These are phyloP conservation scores for Eruca vesicaria DNA, from an alignment of 441 rosid species.

Conservation along the genomic window DNA sequence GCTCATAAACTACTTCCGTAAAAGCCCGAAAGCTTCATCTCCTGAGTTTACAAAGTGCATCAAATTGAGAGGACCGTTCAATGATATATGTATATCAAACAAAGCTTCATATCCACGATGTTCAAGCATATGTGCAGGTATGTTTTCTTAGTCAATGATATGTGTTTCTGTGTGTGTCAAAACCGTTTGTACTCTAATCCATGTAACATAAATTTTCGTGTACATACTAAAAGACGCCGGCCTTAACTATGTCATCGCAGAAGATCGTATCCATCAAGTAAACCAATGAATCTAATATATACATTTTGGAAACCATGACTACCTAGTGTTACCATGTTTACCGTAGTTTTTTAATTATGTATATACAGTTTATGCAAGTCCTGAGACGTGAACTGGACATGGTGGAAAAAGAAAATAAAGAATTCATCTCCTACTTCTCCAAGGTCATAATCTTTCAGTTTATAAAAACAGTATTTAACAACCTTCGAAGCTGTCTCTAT, in stretches of 20 bases:
- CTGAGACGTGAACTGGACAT: constrained; percentile 60
- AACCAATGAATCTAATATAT: not conserved
- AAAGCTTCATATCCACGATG: constrained; percentile 94
- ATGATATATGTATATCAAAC: no score
- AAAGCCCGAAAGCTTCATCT: constrained; percentile 61
- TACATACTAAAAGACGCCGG: constrained; percentile 84
- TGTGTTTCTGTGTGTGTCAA: not conserved
- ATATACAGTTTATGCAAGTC: constrained; percentile 65
- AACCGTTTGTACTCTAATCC: not conserved
- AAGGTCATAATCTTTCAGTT: constrained; percentile 40
- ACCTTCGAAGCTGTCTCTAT: not conserved
- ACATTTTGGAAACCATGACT: not conserved
- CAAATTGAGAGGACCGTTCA: no score
- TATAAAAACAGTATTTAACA: not conserved
- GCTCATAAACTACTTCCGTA: constrained; percentile 92
- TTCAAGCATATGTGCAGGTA: constrained; percentile 82
- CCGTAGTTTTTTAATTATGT: not conserved
- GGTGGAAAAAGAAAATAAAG: constrained; percentile 67
- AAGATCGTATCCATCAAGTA: constrained; percentile 93
- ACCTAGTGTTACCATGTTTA: not conserved
- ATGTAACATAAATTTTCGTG: not conserved
- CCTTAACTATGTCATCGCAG: constrained; percentile 50
- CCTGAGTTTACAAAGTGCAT: constrained; percentile 68
- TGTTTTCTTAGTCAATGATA: not conserved
- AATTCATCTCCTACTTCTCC: constrained; percentile 69